These are phyloP conservation scores for Dictyostelium purpureum DNA, from an alignment of 78 protist species.

Conservation along the genomic window DNA sequence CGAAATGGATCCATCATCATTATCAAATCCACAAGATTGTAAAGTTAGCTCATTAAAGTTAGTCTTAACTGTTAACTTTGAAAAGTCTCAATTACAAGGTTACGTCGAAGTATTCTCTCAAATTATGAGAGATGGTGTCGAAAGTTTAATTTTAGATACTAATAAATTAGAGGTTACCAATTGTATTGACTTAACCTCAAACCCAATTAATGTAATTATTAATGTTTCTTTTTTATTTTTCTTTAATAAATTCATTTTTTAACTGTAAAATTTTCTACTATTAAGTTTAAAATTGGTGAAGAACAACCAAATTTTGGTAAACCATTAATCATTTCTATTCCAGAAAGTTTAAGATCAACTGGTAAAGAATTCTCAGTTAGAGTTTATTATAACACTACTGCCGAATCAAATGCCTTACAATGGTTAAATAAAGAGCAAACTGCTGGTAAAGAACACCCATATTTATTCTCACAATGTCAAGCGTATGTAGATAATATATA, in stretches of 20 bases:
- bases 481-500: no score
- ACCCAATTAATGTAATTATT: slow-evolving; percentile 54
- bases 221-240: neutral
- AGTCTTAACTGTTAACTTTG: slow-evolving; percentile 46
- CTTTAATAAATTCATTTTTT: neutral
- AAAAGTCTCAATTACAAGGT: slow-evolving; percentile 47
- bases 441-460: slow-evolving; percentile 87
- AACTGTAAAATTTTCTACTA: neutral
- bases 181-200: neutral
- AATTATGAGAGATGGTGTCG: slow-evolving; percentile 39
- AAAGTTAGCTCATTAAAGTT: slow-evolving; percentile 60
- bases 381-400: slow-evolving; percentile 72
- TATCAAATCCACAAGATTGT: slow-evolving; percentile 54
- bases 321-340: slow-evolving; percentile 32
- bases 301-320: slow-evolving; percentile 64
- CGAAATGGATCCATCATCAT: slow-evolving; percentile 80
- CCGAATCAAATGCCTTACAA: slow-evolving; percentile 73
- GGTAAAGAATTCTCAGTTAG: slow-evolving; percentile 62
- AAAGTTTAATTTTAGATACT: slow-evolving; percentile 62
- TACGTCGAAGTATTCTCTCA: slow-evolving; percentile 61
- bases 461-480: slow-evolving; percentile 86
- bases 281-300: slow-evolving; percentile 19
- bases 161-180: slow-evolving; percentile 34
- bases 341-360: slow-evolving; percentile 29
- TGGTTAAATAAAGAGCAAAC: slow-evolving; percentile 81